Conservation (phyloP, 78 protist genomes). For the Reticulomyxa filosa region DNA sequence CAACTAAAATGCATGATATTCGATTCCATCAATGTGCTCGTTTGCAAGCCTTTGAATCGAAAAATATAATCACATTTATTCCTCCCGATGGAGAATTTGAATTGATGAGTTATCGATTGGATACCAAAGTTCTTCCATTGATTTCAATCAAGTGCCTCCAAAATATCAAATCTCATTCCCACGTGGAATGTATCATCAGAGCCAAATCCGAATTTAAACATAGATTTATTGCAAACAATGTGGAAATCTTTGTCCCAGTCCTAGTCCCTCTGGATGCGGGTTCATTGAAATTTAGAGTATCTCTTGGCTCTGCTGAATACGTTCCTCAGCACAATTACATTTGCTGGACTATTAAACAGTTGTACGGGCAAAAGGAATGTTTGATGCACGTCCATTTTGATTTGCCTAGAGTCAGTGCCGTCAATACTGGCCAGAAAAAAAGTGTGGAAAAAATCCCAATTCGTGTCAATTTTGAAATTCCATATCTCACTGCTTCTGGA, state of each 20-base stretch:
- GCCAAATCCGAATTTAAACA: conserved; percentile 66
- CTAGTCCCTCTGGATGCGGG: conserved; percentile 85
- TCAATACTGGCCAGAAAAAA: conserved; percentile 21
- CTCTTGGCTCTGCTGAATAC: conserved; percentile 27
- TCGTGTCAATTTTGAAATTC: conserved; percentile 87
- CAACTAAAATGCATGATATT: conserved; percentile 77
- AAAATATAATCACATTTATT: conserved; percentile 86
- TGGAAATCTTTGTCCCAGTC: conserved; percentile 81
- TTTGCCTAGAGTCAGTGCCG: conserved; percentile 52
- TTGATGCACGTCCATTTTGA: conserved; percentile 73
- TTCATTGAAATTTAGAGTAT: conserved; percentile 62
- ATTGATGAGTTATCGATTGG: conserved; percentile 87
- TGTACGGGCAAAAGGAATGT: conserved; percentile 65
- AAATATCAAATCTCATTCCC: conserved; percentile 36
- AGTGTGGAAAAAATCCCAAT: conserved; percentile 56
- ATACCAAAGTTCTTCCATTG: conserved; percentile 63
- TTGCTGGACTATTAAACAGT: conserved; percentile 85
- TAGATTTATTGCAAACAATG: conserved; percentile 72
- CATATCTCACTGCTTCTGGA: conserved; percentile 92
- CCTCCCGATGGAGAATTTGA: conserved; percentile 98
- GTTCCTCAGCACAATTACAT: conserved; percentile 74
- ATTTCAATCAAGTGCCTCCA: conserved; percentile 58
- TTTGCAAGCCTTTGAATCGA: conserved; percentile 71
- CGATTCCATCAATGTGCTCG: conserved; percentile 94
- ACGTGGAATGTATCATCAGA: conserved; percentile 71